Conservation (phyloP, 2,329 filamentous ascomycete species). For the Aspergillus tamarii region DNA sequence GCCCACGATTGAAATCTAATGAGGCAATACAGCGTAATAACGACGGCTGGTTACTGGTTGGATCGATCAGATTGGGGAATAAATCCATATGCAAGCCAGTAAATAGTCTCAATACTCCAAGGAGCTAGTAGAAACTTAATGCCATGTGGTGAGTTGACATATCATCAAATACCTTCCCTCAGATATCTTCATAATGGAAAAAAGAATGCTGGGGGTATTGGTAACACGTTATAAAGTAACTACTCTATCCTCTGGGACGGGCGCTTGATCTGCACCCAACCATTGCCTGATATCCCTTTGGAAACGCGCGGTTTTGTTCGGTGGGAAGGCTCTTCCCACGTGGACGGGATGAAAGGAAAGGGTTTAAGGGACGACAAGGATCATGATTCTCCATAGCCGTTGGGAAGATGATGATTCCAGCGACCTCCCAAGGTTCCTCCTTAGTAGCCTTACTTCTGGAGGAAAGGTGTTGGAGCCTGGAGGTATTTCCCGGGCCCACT, state of each 20-base stretch:
- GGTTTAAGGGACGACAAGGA: not conserved
- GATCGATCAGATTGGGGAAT: constrained; percentile 14
- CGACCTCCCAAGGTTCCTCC: too few species aligned
- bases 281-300: constrained; percentile 21
- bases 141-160: constrained; percentile 14
- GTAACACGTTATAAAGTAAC: too few species aligned
- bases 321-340: constrained; percentile 19
- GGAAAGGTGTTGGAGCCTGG: not conserved
- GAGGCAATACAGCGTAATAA: not conserved
- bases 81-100: constrained; percentile 16
- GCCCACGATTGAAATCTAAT: not conserved
- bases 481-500: not conserved
- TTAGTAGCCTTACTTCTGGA: too few species aligned
- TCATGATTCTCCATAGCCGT: constrained; percentile 5
- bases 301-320: constrained; percentile 11
- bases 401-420: not conserved
- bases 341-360: constrained; percentile 16
- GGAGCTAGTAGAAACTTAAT: constrained; percentile 16
- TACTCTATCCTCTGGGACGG: not conserved
- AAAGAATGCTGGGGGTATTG: too few species aligned
- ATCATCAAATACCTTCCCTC: constrained; percentile 3
- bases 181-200: too few species aligned
- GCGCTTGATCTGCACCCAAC: constrained; percentile 20
- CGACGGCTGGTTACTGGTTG: not conserved
- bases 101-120: constrained; percentile 14